Evolutionary conservation across 23 red algal genomes (phyloP).

Genomic region (Gracilariopsis chorda): DNA sequence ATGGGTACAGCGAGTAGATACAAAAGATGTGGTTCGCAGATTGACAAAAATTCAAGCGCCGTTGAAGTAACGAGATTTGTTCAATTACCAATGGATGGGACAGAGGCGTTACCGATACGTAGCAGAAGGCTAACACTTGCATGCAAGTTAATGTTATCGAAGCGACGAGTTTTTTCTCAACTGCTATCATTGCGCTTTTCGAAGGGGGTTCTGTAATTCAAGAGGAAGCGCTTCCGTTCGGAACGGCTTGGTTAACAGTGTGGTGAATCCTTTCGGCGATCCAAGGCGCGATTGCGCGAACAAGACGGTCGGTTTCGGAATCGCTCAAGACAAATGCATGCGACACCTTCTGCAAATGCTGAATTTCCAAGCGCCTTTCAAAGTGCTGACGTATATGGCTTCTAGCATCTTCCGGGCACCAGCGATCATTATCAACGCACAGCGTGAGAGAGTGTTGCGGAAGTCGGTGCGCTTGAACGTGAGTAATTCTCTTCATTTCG

Average conservation of each 20-base stretch:
- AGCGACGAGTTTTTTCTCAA: too few relatives aligned
- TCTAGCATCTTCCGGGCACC: slow-evolving; percentile 16
- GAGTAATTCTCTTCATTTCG: slow-evolving; percentile 34
- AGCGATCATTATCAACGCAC: slow-evolving; percentile 33
- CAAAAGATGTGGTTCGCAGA: too few relatives aligned
- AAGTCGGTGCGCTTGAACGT: background rate
- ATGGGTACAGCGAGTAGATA: too few relatives aligned
- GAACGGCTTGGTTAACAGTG: background rate
- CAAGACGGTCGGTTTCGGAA: slow-evolving; percentile 31
- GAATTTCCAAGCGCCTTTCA: background rate
- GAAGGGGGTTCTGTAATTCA: too few relatives aligned
- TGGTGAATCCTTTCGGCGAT: background rate
- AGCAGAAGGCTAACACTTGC: too few relatives aligned
- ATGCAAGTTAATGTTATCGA: too few relatives aligned
- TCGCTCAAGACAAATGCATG: slow-evolving; percentile 50
- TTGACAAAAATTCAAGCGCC: too few relatives aligned
- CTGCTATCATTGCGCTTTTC: too few relatives aligned
- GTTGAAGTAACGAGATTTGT: too few relatives aligned
- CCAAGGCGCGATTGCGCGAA: background rate
- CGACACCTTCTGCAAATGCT: background rate
- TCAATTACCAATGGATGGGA: too few relatives aligned
- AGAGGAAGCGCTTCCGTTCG: background rate
- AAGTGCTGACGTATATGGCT: slow-evolving; percentile 20
- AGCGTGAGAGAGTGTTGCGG: slow-evolving; percentile 7
- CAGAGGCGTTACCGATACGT: too few relatives aligned